Base-by-base conservation (phyloP, 2,329 filamentous ascomycete species). In the Botrytis fragariae region DNA sequence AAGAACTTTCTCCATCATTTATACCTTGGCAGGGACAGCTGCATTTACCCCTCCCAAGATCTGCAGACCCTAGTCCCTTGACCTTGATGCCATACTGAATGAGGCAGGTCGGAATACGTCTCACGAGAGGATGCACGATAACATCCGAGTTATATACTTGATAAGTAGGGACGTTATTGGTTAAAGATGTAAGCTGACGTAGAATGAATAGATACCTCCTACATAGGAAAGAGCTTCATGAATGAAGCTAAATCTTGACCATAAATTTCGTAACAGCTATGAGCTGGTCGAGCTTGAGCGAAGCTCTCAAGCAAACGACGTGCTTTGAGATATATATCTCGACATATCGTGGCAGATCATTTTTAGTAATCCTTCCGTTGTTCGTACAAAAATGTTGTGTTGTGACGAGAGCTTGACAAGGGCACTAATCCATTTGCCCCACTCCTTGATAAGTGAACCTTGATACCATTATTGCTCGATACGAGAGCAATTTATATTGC, bases 1-100 rank as follows among this genome's bases (percentile, higher is more conserved):
- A 39, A 68, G 65, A 64, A 18, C 59, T 48, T 39, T 39, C 57
- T 45, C 12, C 69, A 29, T n/a, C 8, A 61, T 71, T 63, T 71
- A 71, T 71, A 71, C 54, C 57, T 71, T 71, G 69, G 69, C 69
- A 71, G 69, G 69, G 4, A 71, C 57, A 63, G 69, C 29, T 63
- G 69, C 57, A 39, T 16, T 29, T 71, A 37, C 57, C 57, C 69
- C 42, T 39, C 32, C 45, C 20, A 39, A 14, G 69, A 71, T 71
- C 69, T 71, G 69, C 69, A 71, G 69, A 63, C 69, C 68, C 69
- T 44, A 51, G 69, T 45, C 39, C 69, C 12, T 71, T 48, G 39
- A 29, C 7, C 57, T 42, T n/a, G 25, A 25, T 37, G 35, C 57
- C 57, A 71, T 45, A 63, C 69, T 63, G 2, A 63, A 71, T 63